Base-by-base conservation (phyloP, 1,284 basidiomycete genomes). In the Peniophora sp. region DNA sequence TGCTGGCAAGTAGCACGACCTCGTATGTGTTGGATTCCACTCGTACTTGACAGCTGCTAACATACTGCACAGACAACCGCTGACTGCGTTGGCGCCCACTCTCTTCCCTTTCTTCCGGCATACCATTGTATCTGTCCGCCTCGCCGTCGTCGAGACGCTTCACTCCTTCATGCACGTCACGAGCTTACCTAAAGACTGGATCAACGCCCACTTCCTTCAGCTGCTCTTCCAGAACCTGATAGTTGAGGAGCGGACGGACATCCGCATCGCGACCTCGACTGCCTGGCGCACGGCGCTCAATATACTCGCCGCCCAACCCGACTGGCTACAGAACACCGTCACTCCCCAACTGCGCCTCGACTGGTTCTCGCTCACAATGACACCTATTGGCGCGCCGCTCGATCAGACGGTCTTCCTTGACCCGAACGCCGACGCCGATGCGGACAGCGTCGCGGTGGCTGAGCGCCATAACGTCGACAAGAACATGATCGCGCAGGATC, bases 101-200 rank as follows among this genome's bases (percentile, higher is more conserved):
- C 73, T 97, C 16, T 99, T 93, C 68, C 92, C 95, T 2, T 99
- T 97, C 75, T 96, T 99, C 73, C 89, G 97, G 11, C 97, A 99
- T 68, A 97, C 96, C 0, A 99, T 99, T 61, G 72, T 90, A 0
- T 88, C 87, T 56, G 97, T 99, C 49, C 92, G 97, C 17, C 76
- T 96, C 9, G 89, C 97, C 3, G 95, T 99, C 5, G 89, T 96
- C 51, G 87, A 92, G 55, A 95, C 94, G 0, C 72, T 99, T 3
- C 78, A 85, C 48, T 89, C 89, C 3, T 95, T 99, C 67, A 85
- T 97, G 73, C 74, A 76, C 14, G 85, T 92, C 1, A 69, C 81
- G 3, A 79, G 84, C 1, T 77, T 97, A 32, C 79, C 89, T 2
- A 78, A 79, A 56, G 83, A 85, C 53, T 99, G 97, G 97, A 79